Conservation (phyloP, 371 early-diverging fungal genomes). For the Circinella minor region DNA sequence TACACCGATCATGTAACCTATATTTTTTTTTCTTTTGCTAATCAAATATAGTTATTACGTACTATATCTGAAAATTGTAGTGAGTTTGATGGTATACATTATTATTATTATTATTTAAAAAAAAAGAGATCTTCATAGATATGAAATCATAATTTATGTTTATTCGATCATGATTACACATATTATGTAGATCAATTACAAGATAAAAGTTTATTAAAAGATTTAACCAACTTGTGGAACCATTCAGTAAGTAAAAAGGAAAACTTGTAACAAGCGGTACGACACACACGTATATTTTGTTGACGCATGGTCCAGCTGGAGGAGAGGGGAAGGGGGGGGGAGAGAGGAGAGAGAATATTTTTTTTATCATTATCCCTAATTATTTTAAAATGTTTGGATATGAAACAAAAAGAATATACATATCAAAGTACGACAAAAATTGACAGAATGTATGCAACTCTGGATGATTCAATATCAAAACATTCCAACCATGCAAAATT, state of each 20-base stretch:
- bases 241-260: neutral
- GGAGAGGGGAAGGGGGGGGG: too few relatives aligned
- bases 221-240: conserved; percentile 3
- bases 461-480: conserved; percentile 4
- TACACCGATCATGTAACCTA: too few relatives aligned
- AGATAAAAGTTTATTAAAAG: neutral
- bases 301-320: neutral
- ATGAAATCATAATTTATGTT: neutral
- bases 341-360: neutral
- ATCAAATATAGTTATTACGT: conserved; percentile 1
- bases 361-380: neutral
- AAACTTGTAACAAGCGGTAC: neutral
- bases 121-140: neutral
- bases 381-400: neutral
- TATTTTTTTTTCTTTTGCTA: neutral
- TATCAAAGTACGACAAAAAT: conserved; percentile 3
- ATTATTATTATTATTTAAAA: neutral
- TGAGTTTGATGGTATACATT: neutral
- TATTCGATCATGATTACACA: neutral
- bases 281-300: neutral
- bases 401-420: neutral
- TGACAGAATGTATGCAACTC: conserved; percentile 1
- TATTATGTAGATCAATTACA: conserved; percentile 3
- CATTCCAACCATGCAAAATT: neutral
- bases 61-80: neutral